phyloP scores from a whole-genome alignment of 345 rosid species.

The Aethionema arabicum region DNA sequence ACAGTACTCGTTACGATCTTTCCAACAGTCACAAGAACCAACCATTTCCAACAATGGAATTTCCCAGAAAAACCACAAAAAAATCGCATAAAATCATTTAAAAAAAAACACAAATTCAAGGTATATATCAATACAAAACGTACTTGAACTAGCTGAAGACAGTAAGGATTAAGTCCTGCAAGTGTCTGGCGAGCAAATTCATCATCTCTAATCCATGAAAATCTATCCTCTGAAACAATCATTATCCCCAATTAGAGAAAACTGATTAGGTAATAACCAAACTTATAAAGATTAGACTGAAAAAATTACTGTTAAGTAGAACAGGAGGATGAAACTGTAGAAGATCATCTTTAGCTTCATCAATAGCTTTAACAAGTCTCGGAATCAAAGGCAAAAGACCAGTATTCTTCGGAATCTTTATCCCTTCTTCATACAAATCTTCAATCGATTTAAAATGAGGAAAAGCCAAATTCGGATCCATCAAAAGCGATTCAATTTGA shows the following conservation, averaged over 20 bases:
- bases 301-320: slow-evolving; percentile 23
- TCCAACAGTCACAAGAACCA: too few species aligned
- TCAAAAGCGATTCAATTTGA: slow-evolving; percentile 42
- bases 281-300: not conserved
- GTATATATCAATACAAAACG: not conserved
- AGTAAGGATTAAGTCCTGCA: slow-evolving; percentile 70
- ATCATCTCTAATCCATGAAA: slow-evolving; percentile 76
- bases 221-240: slow-evolving; percentile 54
- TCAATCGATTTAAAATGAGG: slow-evolving; percentile 68
- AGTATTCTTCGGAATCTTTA: slow-evolving; percentile 36
- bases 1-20: too few species aligned
- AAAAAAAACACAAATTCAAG: not conserved
- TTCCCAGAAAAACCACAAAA: not conserved
- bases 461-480: slow-evolving; percentile 49
- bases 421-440: slow-evolving; percentile 59
- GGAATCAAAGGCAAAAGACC: slow-evolving; percentile 53
- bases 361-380: slow-evolving; percentile 48
- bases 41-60: not conserved
- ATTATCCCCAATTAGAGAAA: not conserved
- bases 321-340: slow-evolving; percentile 60
- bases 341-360: slow-evolving; percentile 40
- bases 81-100: not conserved
- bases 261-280: not conserved
- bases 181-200: slow-evolving; percentile 78
- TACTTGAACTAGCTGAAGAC: slow-evolving; percentile 60